phyloP scores from a whole-genome alignment of 2,329 filamentous ascomycete genomes.

The Huntiella decipiens region DNA sequence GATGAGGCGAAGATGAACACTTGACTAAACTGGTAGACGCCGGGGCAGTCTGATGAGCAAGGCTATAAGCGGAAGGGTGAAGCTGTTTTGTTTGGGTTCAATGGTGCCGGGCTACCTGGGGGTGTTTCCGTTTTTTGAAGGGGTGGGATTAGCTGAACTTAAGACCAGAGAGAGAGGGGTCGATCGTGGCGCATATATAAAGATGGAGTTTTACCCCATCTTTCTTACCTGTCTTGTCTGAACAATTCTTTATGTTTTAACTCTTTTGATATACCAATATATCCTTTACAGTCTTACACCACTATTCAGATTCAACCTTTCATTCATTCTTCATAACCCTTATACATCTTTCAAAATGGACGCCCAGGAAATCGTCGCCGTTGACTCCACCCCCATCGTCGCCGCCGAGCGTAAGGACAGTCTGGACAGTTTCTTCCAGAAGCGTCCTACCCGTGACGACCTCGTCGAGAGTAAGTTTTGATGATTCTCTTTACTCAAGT shows the following conservation, averaged over 20 bases:
- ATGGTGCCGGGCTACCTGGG: too few relatives aligned
- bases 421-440: slow-evolving; percentile 51
- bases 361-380: slow-evolving; percentile 10
- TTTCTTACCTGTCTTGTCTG: not conserved
- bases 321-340: not conserved
- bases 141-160: too few relatives aligned
- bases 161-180: too few relatives aligned
- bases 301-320: not conserved
- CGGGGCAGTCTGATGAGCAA: too few relatives aligned
- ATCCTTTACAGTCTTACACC: not conserved
- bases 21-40: too few relatives aligned
- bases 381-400: slow-evolving; percentile 41
- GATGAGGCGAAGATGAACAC: too few relatives aligned
- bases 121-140: too few relatives aligned
- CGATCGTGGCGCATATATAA: not conserved
- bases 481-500: not conserved
- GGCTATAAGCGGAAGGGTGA: too few relatives aligned
- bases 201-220: not conserved
- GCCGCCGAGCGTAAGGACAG: slow-evolving; percentile 45
- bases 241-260: not conserved
- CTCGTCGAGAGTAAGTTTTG: slow-evolving; percentile 38
- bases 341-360: slow-evolving; percentile 5
- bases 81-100: too few relatives aligned
- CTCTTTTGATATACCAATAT: not conserved
- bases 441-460: slow-evolving; percentile 56